Conservation (phyloP, 2,329 filamentous ascomycete species). For the Diplodia corticola region DNA sequence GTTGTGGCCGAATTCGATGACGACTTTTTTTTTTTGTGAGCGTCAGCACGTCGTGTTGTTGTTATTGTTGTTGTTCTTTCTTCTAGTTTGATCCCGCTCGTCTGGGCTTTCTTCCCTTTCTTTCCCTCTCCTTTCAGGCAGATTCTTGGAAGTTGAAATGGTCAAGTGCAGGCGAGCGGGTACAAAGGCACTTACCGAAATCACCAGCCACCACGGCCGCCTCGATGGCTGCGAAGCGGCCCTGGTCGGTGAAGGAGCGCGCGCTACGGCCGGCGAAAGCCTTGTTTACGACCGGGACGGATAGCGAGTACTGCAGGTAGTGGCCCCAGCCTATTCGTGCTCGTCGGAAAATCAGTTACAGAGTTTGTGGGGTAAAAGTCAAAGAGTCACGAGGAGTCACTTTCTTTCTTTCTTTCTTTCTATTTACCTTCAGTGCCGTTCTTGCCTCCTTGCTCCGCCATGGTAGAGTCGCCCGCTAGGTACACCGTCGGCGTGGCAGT, state of each 20-base stretch:
- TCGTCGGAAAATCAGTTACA: not conserved
- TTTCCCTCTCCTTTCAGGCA: too few relatives aligned
- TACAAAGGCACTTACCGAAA: constrained; percentile 41
- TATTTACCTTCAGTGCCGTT: constrained; percentile 43
- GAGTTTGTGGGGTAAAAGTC: too few relatives aligned
- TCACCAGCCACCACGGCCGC: constrained; percentile 57
- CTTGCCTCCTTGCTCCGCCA: constrained; percentile 53
- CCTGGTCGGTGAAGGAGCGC: constrained; percentile 66
- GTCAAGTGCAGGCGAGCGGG: not conserved
- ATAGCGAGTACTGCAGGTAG: constrained; percentile 56
- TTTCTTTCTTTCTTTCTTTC: too few relatives aligned
- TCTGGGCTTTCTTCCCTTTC: not conserved
- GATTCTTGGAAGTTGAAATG: too few relatives aligned
- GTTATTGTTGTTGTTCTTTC: not conserved
- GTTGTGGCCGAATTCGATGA: constrained; percentile 74
- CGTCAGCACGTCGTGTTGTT: not conserved
- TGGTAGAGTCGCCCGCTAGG: constrained; percentile 63
- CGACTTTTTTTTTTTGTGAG: constrained; percentile 45
- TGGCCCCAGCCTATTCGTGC: constrained; percentile 59
- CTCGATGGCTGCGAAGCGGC: constrained; percentile 61
- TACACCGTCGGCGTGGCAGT: constrained; percentile 47
- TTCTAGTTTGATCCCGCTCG: not conserved
- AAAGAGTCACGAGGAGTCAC: too few relatives aligned
- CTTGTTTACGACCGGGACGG: constrained; percentile 59
- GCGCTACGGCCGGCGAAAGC: constrained; percentile 67